These are phyloP conservation scores for Lipomyces yarrowii DNA, from an alignment of 1,139 yeast genomes.

Conservation along the genomic window DNA sequence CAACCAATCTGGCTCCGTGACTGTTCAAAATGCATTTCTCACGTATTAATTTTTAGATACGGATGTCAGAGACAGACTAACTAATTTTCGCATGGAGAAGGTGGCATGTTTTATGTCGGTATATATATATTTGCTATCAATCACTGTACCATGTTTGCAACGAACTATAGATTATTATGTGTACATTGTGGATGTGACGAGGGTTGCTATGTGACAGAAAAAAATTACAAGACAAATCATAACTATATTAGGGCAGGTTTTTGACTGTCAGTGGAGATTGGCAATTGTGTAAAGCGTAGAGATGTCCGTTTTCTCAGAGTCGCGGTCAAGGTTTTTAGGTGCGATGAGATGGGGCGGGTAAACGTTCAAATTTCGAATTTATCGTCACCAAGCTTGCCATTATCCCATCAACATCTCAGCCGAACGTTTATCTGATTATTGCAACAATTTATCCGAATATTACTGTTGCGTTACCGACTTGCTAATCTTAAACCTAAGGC, in stretches of 20 bases:
- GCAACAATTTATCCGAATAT: background rate
- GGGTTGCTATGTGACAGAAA: slow-evolving; percentile 2
- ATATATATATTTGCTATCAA: background rate
- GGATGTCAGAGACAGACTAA: background rate
- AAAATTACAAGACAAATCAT: background rate
- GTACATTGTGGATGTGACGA: background rate
- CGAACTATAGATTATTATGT: background rate
- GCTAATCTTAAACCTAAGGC: background rate
- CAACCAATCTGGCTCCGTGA: too few species aligned
- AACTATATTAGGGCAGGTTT: background rate
- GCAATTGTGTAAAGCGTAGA: too few species aligned
- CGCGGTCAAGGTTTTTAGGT: too few species aligned
- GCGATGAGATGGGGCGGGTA: too few species aligned
- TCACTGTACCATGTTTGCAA: background rate
- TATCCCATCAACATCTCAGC: background rate
- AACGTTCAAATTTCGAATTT: too few species aligned
- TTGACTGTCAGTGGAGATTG: background rate
- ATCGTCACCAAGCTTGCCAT: background rate
- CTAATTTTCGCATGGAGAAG: background rate
- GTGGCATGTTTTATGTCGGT: background rate
- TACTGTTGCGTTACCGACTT: background rate
- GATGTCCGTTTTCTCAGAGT: too few species aligned
- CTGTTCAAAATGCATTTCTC: background rate
- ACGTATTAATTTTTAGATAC: background rate
- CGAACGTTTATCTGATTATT: too few species aligned